Evolutionary conservation across 2,329 filamentous ascomycete species (phyloP).

Genomic region (Periconia digitata): DNA sequence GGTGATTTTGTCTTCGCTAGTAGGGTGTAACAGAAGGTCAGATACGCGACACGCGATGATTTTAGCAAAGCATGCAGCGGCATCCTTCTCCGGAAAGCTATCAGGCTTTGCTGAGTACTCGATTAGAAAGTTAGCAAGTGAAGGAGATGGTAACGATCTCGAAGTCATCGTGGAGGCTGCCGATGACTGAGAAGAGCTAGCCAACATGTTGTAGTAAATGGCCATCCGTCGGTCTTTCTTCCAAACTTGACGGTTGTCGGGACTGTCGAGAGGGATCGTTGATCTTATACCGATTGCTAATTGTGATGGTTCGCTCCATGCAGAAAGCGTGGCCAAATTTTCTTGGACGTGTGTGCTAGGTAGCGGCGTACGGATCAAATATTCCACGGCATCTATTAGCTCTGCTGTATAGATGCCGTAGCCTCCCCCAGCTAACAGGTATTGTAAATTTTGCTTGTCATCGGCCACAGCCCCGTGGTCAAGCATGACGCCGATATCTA

Average conservation of each 20-base stretch:
- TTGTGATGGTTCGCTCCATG: neutral
- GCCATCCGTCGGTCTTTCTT: slow-evolving; percentile 24
- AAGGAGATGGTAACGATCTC: slow-evolving; percentile 2
- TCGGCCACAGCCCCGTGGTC: slow-evolving; percentile 37
- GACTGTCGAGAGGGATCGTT: slow-evolving; percentile 18
- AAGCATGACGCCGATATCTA: slow-evolving; percentile 60
- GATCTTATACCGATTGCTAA: slow-evolving; percentile 19
- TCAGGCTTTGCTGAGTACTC: slow-evolving; percentile 9
- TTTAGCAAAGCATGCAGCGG: slow-evolving; percentile 11
- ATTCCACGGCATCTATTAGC: neutral
- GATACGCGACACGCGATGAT: slow-evolving; percentile 25
- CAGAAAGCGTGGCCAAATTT: neutral
- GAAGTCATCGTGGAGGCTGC: neutral
- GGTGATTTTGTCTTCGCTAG: slow-evolving; percentile 23
- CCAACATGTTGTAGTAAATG: slow-evolving; percentile 28
- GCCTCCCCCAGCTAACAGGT: too few relatives aligned
- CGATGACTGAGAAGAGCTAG: neutral
- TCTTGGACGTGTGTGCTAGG: neutral
- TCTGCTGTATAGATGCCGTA: too few relatives aligned
- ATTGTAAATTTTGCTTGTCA: neutral
- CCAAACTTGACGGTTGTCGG: slow-evolving; percentile 19
- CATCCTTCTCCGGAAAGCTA: slow-evolving; percentile 11
- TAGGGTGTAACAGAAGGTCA: slow-evolving; percentile 16
- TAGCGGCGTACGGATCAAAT: neutral
- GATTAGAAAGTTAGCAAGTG: slow-evolving; percentile 9